Base-by-base conservation (phyloP, 345 rosid genomes). In the Cochlearia excelsa region DNA sequence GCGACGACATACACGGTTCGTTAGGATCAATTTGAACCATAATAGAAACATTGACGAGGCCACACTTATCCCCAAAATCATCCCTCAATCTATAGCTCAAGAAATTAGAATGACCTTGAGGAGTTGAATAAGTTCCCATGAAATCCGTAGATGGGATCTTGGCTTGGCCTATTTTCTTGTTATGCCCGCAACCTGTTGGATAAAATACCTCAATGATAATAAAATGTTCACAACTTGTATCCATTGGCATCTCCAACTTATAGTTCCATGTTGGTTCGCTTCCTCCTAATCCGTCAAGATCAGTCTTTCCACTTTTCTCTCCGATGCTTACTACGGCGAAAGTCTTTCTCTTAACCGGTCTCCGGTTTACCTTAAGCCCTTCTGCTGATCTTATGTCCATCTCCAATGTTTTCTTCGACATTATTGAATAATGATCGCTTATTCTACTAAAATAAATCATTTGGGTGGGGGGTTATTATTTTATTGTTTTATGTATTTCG, bases 31-130 rank as follows among this genome's bases (percentile, higher is more conserved):
- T 30, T 67, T 65, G 77, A 23, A 82, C 77, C 37, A 78, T 60
- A 7, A 83, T 81, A 0, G 95, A 89, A 47, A 89, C 45, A 49
- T 90, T 83, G 0, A 90, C 69, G n/a, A 90, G 77, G 0, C 95
- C 90, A 35, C 83, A 84, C 70, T 66, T 78, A 4, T 66, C 53
- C 11, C 88, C 78, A 30, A 30, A 69, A 0, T 46, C 48, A 66
- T 90, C 81, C 51, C 81, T 71, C 49, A 90, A 61, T 41, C 97
- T 63, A 42, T 86, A 86, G 46, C 97, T 86, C 79, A 89, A 66
- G 10, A 82, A 81, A 7, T 80, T 89, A n/a, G 76, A 49, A 53
- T 76, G 71, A 39, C 75, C 81, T 50, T 65, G 74, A 0, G 84
- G 89, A 16, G 23, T 16, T 0, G 64, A 45, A 51, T 66, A 76